Base-by-base conservation (phyloP, 1,284 basidiomycete species). In the Limonomyces culmigenus region DNA sequence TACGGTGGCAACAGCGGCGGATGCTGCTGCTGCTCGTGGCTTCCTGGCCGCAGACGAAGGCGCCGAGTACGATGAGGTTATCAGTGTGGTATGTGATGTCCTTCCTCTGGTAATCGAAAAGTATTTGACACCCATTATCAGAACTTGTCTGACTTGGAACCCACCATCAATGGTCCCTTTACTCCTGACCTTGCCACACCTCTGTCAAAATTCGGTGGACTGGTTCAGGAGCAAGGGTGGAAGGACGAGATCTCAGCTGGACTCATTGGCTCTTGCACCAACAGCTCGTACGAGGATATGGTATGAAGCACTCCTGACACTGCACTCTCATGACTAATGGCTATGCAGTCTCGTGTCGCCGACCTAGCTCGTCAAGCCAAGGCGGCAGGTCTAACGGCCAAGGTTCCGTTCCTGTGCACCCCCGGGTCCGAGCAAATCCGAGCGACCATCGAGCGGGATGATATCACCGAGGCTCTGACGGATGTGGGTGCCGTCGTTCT, bases 361-460 rank as follows among this genome's bases (percentile, higher is more conserved):
- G 79, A 88, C 45, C 73, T 98, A 39, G 93, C 93, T 12, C 62
- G 72, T 47, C 95, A 98, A 59, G 95, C 93, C 3, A 80, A 78
- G 51, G 67, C 65, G 38, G 86, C 74, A 31, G 88, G 91, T 19
- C 59, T 97, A 37, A 76, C 67, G 41, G 67, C 83, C 39, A 80
- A 87, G 62, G 83, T 95, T 33, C 88, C 87, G 18, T 98, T 99
- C 65, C 67, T 97, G 40, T 92, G 93, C 46, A 99, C 95, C 5
- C 95, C 95, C 1, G 95, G 93, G 18, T 92, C 86, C 31, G 95
- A 99, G 53, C 85, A 95, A 54, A 96, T 99, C 48, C 76, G 95
- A 36, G 95, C 95, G 2, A 99, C 95, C 0, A 89, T 98, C 58
- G 91, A 96, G 58, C 76, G 93, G 27, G 95, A 99, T 51, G 70